These are phyloP conservation scores for Gryganskiella cystojenkinii DNA, from an alignment of 192 early-diverging fungal genomes.

Conservation along the genomic window DNA sequence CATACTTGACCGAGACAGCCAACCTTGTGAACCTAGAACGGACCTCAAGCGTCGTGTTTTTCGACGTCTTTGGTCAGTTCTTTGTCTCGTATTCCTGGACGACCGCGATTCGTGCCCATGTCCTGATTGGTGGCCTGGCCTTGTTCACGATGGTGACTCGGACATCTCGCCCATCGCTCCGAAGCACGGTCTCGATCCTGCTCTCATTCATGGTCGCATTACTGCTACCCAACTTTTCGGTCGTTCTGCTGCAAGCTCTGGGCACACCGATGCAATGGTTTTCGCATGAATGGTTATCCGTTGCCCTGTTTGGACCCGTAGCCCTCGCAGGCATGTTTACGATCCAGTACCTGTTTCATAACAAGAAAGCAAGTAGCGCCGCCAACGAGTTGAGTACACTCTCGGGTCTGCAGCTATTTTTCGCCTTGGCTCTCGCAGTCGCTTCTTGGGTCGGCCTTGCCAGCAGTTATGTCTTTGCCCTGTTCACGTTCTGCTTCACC, in stretches of 20 bases:
- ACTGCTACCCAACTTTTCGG: slow-evolving; percentile 26
- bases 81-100: slow-evolving; percentile 70
- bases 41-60: slow-evolving; percentile 65
- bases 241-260: slow-evolving; percentile 37
- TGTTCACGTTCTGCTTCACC: slow-evolving; percentile 44
- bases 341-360: slow-evolving; percentile 47
- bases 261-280: slow-evolving; percentile 67
- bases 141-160: slow-evolving; percentile 26
- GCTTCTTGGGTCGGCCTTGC: slow-evolving; percentile 53
- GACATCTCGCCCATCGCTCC: slow-evolving; percentile 20
- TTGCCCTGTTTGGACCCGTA: slow-evolving; percentile 61
- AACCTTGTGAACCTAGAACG: slow-evolving; percentile 57
- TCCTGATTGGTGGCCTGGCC: slow-evolving; percentile 57
- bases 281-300: slow-evolving; percentile 63
- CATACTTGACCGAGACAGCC: slow-evolving; percentile 61
- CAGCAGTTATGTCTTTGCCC: slow-evolving; percentile 55
- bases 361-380: slow-evolving; percentile 15
- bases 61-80: slow-evolving; percentile 66
- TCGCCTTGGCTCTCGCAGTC: slow-evolving; percentile 3
- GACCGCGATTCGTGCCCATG: slow-evolving; percentile 46
- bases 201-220: slow-evolving; percentile 31
- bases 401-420: slow-evolving; percentile 29
- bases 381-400: slow-evolving; percentile 21
- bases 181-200: slow-evolving; percentile 20
- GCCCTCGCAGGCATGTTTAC: slow-evolving; percentile 56